phyloP scores from a whole-genome alignment of 2,329 filamentous ascomycete genomes.

The Hymenoscyphus infarciens region DNA sequence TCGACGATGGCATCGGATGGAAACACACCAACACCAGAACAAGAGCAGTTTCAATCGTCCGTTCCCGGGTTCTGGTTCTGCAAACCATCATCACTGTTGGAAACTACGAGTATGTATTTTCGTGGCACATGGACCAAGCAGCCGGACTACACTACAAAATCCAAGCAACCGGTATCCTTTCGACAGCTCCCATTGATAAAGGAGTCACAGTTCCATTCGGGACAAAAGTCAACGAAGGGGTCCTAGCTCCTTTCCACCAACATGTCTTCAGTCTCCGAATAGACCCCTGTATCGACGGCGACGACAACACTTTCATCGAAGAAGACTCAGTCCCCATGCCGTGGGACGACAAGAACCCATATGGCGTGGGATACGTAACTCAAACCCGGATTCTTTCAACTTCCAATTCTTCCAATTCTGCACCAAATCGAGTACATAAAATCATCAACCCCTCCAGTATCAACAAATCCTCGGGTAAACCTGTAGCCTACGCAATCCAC shows the following conservation, averaged over 20 bases:
- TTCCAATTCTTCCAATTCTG: slow-evolving; percentile 42
- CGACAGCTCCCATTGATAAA: slow-evolving; percentile 49
- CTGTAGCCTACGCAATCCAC: slow-evolving; percentile 81
- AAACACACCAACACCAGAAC: slow-evolving; percentile 61
- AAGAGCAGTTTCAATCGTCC: slow-evolving; percentile 23
- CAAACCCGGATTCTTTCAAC: slow-evolving; percentile 22
- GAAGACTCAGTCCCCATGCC: slow-evolving; percentile 51
- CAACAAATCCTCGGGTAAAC: slow-evolving; percentile 79
- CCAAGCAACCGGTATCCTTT: slow-evolving; percentile 63
- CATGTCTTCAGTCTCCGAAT: slow-evolving; percentile 54
- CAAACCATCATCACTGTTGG: slow-evolving; percentile 49
- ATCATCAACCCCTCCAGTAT: slow-evolving; percentile 77
- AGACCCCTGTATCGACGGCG: slow-evolving; percentile 54
- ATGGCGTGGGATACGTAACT: slow-evolving; percentile 49
- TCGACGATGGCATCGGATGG: slow-evolving; percentile 66
- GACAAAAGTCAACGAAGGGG: slow-evolving; percentile 49
- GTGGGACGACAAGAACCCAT: slow-evolving; percentile 45
- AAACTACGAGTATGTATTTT: slow-evolving; percentile 68
- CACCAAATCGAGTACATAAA: slow-evolving; percentile 71
- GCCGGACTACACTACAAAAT: slow-evolving; percentile 61
- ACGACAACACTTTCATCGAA: slow-evolving; percentile 49
- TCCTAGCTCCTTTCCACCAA: slow-evolving; percentile 57
- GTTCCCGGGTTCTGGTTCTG: slow-evolving; percentile 28
- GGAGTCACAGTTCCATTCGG: slow-evolving; percentile 49
- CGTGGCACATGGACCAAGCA: slow-evolving; percentile 60